Conservation (phyloP, 768 basidiomycete genomes). For the Sistotremastrum niveocremeum region DNA sequence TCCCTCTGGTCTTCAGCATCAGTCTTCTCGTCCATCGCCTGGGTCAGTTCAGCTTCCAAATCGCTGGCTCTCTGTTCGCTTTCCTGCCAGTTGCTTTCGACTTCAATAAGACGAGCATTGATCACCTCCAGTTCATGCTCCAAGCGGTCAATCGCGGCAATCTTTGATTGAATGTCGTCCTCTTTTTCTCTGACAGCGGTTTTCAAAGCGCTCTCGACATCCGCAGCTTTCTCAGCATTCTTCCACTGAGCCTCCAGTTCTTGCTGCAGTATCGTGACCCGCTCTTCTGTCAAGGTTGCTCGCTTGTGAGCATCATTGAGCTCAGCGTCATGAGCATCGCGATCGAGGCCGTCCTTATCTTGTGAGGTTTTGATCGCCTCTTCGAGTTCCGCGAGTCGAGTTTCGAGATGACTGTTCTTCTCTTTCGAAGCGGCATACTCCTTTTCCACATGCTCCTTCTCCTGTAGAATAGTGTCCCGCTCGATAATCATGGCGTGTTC, state of each 20-base stretch:
- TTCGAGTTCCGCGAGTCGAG: neutral
- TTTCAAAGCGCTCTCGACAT: constrained; percentile 21
- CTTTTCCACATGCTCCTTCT: too few species aligned
- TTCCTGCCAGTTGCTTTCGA: constrained; percentile 46
- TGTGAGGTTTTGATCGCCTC: neutral
- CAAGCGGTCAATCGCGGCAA: constrained; percentile 20
- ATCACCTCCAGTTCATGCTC: constrained; percentile 28
- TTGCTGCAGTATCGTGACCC: constrained; percentile 34
- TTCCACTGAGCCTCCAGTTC: constrained; percentile 67
- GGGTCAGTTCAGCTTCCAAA: constrained; percentile 42
- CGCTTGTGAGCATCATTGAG: constrained; percentile 27
- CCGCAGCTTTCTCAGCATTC: constrained; percentile 39
- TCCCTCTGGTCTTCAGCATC: constrained; percentile 41
- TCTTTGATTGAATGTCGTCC: constrained; percentile 24
- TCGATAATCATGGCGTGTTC: too few species aligned
- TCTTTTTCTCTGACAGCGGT: constrained; percentile 16
- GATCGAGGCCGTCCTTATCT: neutral
- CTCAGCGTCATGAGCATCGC: constrained; percentile 5
- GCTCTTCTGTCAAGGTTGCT: constrained; percentile 29
- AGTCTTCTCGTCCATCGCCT: constrained; percentile 37
- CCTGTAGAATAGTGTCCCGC: too few species aligned
- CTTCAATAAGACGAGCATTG: constrained; percentile 26
- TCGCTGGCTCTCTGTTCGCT: constrained; percentile 41
- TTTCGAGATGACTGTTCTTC: neutral
- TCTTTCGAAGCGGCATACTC: neutral